Conservation (phyloP, 1,139 yeast species). For the Blastobotrys petasosporus region DNA sequence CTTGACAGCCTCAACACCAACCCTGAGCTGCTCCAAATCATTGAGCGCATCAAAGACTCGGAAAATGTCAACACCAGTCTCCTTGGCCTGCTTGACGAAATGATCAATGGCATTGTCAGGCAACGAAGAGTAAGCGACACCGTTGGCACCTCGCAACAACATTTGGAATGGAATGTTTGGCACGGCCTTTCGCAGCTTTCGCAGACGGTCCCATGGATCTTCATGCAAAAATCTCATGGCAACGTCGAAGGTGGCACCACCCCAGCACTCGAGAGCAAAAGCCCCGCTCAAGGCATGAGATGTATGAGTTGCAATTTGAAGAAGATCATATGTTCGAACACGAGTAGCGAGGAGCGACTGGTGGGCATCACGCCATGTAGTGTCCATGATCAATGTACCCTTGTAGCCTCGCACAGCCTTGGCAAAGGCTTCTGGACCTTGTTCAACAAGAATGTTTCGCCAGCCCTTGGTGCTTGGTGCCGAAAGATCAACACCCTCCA, state of each 20-base stretch:
- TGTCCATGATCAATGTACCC: constrained; percentile 92
- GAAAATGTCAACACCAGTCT: constrained; percentile 93
- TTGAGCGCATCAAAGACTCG: constrained; percentile 97
- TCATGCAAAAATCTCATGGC: constrained; percentile 97
- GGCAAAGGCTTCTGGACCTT: constrained; percentile 89
- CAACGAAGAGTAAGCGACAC: constrained; percentile 94
- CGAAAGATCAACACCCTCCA: constrained; percentile 51
- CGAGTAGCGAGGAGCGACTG: constrained; percentile 97
- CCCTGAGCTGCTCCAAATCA: constrained; percentile 92
- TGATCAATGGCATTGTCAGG: constrained; percentile 99
- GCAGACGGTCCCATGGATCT: constrained; percentile 97
- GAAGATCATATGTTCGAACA: constrained; percentile 87
- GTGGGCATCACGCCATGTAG: constrained; percentile 99
- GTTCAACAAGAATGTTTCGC: constrained; percentile 77
- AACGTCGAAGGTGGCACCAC: constrained; percentile 99
- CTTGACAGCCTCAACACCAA: constrained; percentile 96
- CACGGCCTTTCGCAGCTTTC: constrained; percentile 78
- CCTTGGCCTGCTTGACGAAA: constrained; percentile 89
- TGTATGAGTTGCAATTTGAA: constrained; percentile 89
- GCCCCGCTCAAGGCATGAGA: constrained; percentile 87
- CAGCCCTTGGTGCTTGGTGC: constrained; percentile 70
- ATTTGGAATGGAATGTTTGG: constrained; percentile 99
- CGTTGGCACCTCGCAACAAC: constrained; percentile 98
- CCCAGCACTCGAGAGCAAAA: constrained; percentile 98
- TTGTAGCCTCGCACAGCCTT: constrained; percentile 74